Percentiles rank a stretch among this genome's conserved stretches.
phyloP scores from a whole-genome alignment of 1,139 yeast species.

The Kluyveromyces sp. region DNA sequence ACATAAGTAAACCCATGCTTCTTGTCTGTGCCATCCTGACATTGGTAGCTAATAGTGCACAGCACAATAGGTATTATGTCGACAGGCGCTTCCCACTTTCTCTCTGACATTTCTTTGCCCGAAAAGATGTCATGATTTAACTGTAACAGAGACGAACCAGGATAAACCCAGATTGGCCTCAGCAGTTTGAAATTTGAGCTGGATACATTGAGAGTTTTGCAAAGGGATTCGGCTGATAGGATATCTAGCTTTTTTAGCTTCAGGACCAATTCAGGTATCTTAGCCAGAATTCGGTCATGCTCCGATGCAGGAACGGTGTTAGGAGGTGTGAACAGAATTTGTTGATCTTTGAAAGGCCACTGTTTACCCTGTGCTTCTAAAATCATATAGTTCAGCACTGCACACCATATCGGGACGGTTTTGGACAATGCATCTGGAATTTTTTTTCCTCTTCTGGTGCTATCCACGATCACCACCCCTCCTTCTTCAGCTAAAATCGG shows the following conservation, averaged over 20 bases:
- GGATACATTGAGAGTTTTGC: slow-evolving; percentile 20
- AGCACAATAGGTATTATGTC: slow-evolving; percentile 41
- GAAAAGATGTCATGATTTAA: slow-evolving; percentile 23
- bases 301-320: slow-evolving; percentile 54
- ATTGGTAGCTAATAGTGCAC: slow-evolving; percentile 59
- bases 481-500: slow-evolving; percentile 37
- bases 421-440: slow-evolving; percentile 85
- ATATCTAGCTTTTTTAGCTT: slow-evolving; percentile 39
- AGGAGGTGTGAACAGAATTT: slow-evolving; percentile 44
- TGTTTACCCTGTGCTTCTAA: slow-evolving; percentile 24
- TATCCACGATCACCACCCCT: slow-evolving; percentile 67
- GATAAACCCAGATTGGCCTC: slow-evolving; percentile 67
- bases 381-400: slow-evolving; percentile 56
- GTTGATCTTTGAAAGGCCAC: slow-evolving; percentile 15
- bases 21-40: slow-evolving; percentile 47
- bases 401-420: slow-evolving; percentile 89
- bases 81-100: slow-evolving; percentile 19
- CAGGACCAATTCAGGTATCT: slow-evolving; percentile 45
- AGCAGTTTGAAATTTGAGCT: slow-evolving; percentile 39
- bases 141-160: slow-evolving; percentile 37
- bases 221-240: slow-evolving; percentile 33
- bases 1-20: slow-evolving; percentile 52
- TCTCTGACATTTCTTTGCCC: slow-evolving; percentile 20
- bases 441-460: slow-evolving; percentile 75
- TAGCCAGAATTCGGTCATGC: slow-evolving; percentile 42